Evolutionary conservation across 345 rosid species (phyloP).

Genomic region (Euphorbia lathyris): DNA sequence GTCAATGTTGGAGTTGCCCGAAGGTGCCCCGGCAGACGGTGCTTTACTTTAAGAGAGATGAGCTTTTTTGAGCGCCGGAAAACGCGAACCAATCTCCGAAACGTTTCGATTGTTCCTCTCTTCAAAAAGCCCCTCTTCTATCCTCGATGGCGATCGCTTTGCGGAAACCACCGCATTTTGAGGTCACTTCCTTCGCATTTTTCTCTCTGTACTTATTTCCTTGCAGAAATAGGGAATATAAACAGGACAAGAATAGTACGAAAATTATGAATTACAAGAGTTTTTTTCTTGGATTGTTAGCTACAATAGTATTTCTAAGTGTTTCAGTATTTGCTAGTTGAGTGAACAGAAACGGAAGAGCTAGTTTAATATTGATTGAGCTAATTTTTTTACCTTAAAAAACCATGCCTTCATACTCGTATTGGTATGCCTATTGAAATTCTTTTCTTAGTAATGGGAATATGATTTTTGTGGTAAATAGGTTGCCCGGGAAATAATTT

Average conservation of each 20-base stretch:
- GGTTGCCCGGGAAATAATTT: background rate
- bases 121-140: constrained; percentile 35
- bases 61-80: constrained; percentile 33
- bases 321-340: constrained; percentile 1
- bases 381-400: background rate
- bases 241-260: background rate
- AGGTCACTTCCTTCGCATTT: constrained; percentile 28
- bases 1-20: constrained; percentile 41
- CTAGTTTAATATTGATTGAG: background rate
- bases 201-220: background rate
- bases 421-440: background rate
- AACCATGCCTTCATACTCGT: background rate
- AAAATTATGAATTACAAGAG: background rate
- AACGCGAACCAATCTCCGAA: constrained; percentile 40
- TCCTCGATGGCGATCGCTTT: constrained; percentile 36
- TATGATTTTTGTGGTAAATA: background rate
- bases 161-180: constrained; percentile 41
- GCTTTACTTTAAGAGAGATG: constrained; percentile 29
- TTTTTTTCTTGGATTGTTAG: background rate
- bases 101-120: constrained; percentile 42
- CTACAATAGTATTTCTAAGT: background rate
- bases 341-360: background rate
- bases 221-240: background rate
- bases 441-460: background rate
- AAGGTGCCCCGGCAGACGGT: constrained; percentile 40